These are phyloP conservation scores for Fusarium sp. DNA, from an alignment of 2,329 filamentous ascomycete species.

Conservation along the genomic window DNA sequence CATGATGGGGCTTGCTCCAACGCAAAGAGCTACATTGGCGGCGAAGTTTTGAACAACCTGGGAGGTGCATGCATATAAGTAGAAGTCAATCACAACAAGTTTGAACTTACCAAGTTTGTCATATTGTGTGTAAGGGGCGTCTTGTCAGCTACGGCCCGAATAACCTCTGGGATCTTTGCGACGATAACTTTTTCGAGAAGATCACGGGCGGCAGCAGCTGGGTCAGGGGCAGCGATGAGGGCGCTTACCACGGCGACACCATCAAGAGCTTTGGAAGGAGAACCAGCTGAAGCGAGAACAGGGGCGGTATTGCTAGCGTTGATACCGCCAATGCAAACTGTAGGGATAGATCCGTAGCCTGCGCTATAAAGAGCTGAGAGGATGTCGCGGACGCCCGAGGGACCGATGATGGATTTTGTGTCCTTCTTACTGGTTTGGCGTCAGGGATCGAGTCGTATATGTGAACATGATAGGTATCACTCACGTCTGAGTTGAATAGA, in stretches of 20 bases:
- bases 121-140: constrained; percentile 92
- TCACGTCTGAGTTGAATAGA: constrained; percentile 86
- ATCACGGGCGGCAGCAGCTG: constrained; percentile 69
- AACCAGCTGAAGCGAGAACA: constrained; percentile 75
- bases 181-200: constrained; percentile 62
- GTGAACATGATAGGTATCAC: constrained; percentile 38
- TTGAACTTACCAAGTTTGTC: constrained; percentile 78
- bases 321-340: constrained; percentile 91
- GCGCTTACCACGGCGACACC: constrained; percentile 92
- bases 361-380: constrained; percentile 65
- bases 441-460: constrained; percentile 1
- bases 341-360: constrained; percentile 60
- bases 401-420: constrained; percentile 74
- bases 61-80: neutral
- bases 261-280: constrained; percentile 70
- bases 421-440: constrained; percentile 75
- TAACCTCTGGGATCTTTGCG: constrained; percentile 62
- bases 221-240: constrained; percentile 78
- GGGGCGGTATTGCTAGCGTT: constrained; percentile 79
- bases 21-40: constrained; percentile 85
- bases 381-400: constrained; percentile 64
- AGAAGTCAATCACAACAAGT: neutral
- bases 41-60: constrained; percentile 91
- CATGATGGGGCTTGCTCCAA: constrained; percentile 95
- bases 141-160: constrained; percentile 69